Evolutionary conservation across 2,329 filamentous ascomycete species (phyloP), one percentile per base, ranked within the genome.

Genomic region (Alternaria alternata): DNA sequence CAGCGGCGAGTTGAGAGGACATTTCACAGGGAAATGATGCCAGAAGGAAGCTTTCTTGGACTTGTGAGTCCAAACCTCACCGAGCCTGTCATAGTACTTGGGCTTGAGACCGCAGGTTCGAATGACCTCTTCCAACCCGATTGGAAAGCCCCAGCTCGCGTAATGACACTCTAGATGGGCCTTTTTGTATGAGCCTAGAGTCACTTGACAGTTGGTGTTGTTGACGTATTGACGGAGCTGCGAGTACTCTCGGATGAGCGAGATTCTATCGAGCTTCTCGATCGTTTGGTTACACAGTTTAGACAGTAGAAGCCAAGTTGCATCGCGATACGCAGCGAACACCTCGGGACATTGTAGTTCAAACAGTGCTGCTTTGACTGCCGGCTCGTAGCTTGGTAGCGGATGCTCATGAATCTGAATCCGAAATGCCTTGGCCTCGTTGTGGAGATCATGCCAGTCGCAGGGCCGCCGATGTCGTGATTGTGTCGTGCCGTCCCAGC

Each of bases 361-460:
- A 51, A 88, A 87, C 0, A 88, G 62, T 0, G 85, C 73, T 0
- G 77, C 78, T 32, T 82, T 81, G n/a, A 75, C 76, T 9, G 78
- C 65, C 3, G 71, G 59, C 0, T 68, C 47, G 2, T 77, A 57
- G 0, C 51, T 39, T 3, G 86, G 86, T 0, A 88, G 74, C 1
- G 81, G 83, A 52, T 83, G 76, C 64, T 88, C 86, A 42, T 84
- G 80, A 2, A 83, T 70, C 1, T 62, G 8, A 20, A 88, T 87
- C 11, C 59, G 68, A 18, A 87, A 77, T 1, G 73, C 67, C 1
- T 75, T 78, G 0, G 78, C 74, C 22, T 69, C 30, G 5, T 75
- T 71, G n/a, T 72, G 44, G 46, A 81, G 75, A 12, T 61, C 75
- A 62, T 84, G 86, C 61, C 81, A 83, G 1, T n/a, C 67, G 63